A percentile compares a stretch with the other conserved stretches of the same genome.
phyloP scores from a whole-genome alignment of 2,329 filamentous ascomycete genomes.

The Arthrobotrys sphaeroides region DNA sequence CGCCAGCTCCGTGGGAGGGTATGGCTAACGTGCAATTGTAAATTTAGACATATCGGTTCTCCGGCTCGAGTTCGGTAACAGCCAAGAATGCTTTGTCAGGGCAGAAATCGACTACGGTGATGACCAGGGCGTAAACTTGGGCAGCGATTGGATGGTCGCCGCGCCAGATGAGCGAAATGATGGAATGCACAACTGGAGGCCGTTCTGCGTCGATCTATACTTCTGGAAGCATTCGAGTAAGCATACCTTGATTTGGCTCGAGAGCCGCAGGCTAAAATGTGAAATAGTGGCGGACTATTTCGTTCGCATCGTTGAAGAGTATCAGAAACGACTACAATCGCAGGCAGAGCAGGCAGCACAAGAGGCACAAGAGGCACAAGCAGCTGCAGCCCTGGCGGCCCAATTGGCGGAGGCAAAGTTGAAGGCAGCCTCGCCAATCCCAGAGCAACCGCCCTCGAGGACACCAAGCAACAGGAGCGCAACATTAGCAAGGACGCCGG shows the following conservation, averaged over 20 bases:
- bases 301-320: constrained; percentile 44
- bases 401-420: constrained; percentile 11
- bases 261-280: neutral
- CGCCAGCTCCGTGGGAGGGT: neutral
- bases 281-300: constrained; percentile 46
- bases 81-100: constrained; percentile 49
- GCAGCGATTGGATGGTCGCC: constrained; percentile 49
- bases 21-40: neutral
- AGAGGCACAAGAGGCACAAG: too few relatives aligned
- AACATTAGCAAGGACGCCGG: constrained; percentile 11
- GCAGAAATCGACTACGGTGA: constrained; percentile 52
- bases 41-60: constrained; percentile 39
- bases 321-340: constrained; percentile 37
- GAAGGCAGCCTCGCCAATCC: constrained; percentile 6
- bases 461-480: constrained; percentile 11
- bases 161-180: constrained; percentile 46
- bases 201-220: constrained; percentile 49
- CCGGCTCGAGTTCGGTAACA: constrained; percentile 35
- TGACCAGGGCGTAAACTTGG: constrained; percentile 31
- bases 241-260: too few relatives aligned
- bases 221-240: constrained; percentile 52
- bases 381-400: too few relatives aligned
- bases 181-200: constrained; percentile 48
- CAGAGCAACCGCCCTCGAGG: constrained; percentile 10
- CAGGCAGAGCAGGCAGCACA: constrained; percentile 17